Conservation (phyloP, 2,329 filamentous ascomycete genomes). For the Tolypocladium paradoxum region DNA sequence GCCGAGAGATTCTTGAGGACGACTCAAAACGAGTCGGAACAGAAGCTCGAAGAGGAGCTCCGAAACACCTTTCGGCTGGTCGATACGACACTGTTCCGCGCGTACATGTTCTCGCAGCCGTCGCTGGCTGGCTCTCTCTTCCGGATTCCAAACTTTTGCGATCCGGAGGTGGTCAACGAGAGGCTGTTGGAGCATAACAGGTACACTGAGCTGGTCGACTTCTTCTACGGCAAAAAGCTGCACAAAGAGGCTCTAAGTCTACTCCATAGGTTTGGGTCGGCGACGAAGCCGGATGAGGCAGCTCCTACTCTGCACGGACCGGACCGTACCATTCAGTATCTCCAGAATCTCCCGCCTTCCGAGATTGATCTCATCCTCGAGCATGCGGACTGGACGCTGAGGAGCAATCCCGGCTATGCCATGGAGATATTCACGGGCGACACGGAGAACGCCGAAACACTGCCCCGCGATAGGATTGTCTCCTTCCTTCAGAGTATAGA, state of each 20-base stretch:
- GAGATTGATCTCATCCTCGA: constrained; percentile 86
- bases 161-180: constrained; percentile 89
- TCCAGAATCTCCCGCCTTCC: constrained; percentile 80
- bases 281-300: constrained; percentile 36
- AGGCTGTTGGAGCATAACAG: constrained; percentile 79
- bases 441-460: constrained; percentile 84
- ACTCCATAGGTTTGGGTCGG: constrained; percentile 67
- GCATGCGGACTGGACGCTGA: constrained; percentile 81
- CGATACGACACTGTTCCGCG: constrained; percentile 87
- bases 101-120: constrained; percentile 87
- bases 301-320: constrained; percentile 62
- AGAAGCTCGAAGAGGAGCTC: constrained; percentile 60
- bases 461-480: constrained; percentile 68
- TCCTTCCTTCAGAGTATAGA: constrained; percentile 64
- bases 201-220: constrained; percentile 93
- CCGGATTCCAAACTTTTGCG: constrained; percentile 93
- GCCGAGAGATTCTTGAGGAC: constrained; percentile 47
- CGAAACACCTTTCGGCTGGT: constrained; percentile 71
- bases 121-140: constrained; percentile 81
- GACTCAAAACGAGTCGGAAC: constrained; percentile 34
- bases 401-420: constrained; percentile 58
- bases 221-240: constrained; percentile 88
- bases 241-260: constrained; percentile 80
- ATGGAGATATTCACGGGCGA: constrained; percentile 94
- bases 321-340: constrained; percentile 71